A percentile compares a stretch with the other conserved stretches of the same genome.
Evolutionary conservation across 2,329 filamentous ascomycete species (phyloP).

Genomic region (Fusarium sp.): DNA sequence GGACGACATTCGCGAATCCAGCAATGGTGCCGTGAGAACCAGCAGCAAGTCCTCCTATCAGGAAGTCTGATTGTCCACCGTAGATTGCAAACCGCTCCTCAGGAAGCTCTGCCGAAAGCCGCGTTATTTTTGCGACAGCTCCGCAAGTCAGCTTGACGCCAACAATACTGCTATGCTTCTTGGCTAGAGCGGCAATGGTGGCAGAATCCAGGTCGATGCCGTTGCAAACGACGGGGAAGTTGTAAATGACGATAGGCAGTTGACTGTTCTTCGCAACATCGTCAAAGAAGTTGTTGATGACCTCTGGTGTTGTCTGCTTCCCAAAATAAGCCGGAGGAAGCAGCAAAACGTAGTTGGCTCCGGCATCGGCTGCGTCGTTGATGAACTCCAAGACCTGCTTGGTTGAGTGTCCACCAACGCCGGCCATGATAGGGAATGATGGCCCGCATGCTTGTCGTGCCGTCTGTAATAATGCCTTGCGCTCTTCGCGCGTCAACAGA

Average conservation of each 20-base stretch:
- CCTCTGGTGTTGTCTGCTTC: constrained; percentile 65
- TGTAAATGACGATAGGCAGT: constrained; percentile 71
- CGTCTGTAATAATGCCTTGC: constrained; percentile 62
- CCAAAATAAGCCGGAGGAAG: constrained; percentile 73
- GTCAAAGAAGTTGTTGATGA: constrained; percentile 68
- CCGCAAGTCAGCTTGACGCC: constrained; percentile 78
- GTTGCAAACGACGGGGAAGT: constrained; percentile 74
- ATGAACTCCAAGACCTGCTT: constrained; percentile 70
- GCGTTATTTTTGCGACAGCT: constrained; percentile 74
- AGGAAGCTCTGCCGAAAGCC: constrained; percentile 62
- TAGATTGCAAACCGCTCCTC: constrained; percentile 70
- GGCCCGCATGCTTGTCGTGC: constrained; percentile 82
- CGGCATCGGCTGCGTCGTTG: constrained; percentile 66
- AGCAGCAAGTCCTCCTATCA: constrained; percentile 67
- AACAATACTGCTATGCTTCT: constrained; percentile 63
- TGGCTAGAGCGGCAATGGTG: constrained; percentile 53
- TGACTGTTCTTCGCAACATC: constrained; percentile 61
- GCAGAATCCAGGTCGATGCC: constrained; percentile 75
- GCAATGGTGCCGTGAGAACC: constrained; percentile 70
- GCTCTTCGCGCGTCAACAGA: constrained; percentile 66
- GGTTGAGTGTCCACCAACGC: constrained; percentile 71
- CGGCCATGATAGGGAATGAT: constrained; percentile 85
- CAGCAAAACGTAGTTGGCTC: constrained; percentile 69
- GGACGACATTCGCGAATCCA: constrained; percentile 70
- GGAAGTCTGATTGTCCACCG: constrained; percentile 78